Evolutionary conservation across 495 filamentous ascomycete genomes (phyloP).

Genomic region (Oidiodendron maius): DNA sequence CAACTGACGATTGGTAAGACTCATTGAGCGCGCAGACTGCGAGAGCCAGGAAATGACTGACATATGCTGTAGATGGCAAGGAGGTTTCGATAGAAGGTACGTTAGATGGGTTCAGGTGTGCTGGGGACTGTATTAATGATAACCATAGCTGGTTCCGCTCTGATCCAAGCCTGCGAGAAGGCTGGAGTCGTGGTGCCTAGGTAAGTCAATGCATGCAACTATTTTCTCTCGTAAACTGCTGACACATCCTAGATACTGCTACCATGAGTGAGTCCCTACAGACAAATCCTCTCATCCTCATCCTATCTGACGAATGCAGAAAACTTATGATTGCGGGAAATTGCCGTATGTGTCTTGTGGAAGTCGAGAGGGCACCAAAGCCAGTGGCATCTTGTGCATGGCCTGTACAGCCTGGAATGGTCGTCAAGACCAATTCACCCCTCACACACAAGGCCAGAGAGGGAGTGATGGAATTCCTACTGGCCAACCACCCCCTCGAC

Average conservation of each 20-base stretch:
- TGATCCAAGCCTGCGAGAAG: constrained; percentile 99
- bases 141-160: constrained; percentile 71
- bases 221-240: constrained; percentile 26
- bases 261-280: constrained; percentile 73
- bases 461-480: constrained; percentile 97
- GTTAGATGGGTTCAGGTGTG: constrained; percentile 18
- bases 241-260: constrained; percentile 80
- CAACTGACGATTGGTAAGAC: constrained; percentile 86
- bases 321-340: constrained; percentile 99
- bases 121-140: constrained; percentile 21
- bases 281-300: constrained; percentile 9
- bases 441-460: constrained; percentile 95
- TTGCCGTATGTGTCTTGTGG: constrained; percentile 98
- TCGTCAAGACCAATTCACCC: constrained; percentile 95
- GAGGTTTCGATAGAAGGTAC: constrained; percentile 93
- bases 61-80: constrained; percentile 75
- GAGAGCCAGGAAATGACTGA: too few relatives aligned
- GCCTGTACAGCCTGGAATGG: constrained; percentile 98
- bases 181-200: constrained; percentile 86
- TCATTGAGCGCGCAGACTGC: too few relatives aligned
- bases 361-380: constrained; percentile 93
- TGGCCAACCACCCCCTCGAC: constrained; percentile 95
- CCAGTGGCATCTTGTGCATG: constrained; percentile 97
- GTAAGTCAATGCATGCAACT: constrained; percentile 32
- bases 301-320: constrained; percentile 35